Conservation (phyloP, 768 basidiomycete genomes). For the Lactifluus rugatus region DNA sequence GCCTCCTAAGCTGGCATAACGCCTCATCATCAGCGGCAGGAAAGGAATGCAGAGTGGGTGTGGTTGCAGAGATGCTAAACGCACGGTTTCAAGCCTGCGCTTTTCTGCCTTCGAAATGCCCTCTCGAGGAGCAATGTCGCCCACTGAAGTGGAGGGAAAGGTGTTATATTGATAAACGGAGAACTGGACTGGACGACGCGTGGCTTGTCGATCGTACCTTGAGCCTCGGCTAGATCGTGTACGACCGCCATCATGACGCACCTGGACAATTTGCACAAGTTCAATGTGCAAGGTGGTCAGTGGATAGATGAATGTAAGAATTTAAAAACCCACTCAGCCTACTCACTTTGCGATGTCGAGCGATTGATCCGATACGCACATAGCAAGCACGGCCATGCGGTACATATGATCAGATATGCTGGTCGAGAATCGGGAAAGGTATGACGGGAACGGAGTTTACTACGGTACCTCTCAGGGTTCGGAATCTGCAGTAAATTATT, state of each 20-base stretch:
- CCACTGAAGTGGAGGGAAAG: slow-evolving; percentile 41
- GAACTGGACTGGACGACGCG: neutral
- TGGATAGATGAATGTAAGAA: neutral
- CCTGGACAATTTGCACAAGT: slow-evolving; percentile 29
- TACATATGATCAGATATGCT: slow-evolving; percentile 93
- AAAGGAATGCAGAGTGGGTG: neutral
- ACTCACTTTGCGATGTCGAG: slow-evolving; percentile 66
- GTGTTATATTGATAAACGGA: neutral
- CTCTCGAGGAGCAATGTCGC: slow-evolving; percentile 88
- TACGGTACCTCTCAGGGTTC: slow-evolving; percentile 65
- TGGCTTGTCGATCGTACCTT: slow-evolving; percentile 38
- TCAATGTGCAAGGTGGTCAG: neutral
- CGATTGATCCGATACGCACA: slow-evolving; percentile 69
- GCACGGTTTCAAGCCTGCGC: slow-evolving; percentile 57
- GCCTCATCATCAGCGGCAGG: neutral
- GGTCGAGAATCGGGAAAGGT: neutral
- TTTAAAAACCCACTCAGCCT: neutral
- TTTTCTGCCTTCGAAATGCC: slow-evolving; percentile 80
- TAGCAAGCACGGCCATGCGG: slow-evolving; percentile 88
- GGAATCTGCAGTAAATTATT: slow-evolving; percentile 47
- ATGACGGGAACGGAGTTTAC: neutral
- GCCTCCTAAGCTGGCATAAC: slow-evolving; percentile 46
- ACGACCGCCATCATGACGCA: slow-evolving; percentile 86
- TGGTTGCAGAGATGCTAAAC: slow-evolving; percentile 12
- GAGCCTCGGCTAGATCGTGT: slow-evolving; percentile 94